phyloP scores from a whole-genome alignment of 2,329 filamentous ascomycete species.

The Fusarium kyushuense region DNA sequence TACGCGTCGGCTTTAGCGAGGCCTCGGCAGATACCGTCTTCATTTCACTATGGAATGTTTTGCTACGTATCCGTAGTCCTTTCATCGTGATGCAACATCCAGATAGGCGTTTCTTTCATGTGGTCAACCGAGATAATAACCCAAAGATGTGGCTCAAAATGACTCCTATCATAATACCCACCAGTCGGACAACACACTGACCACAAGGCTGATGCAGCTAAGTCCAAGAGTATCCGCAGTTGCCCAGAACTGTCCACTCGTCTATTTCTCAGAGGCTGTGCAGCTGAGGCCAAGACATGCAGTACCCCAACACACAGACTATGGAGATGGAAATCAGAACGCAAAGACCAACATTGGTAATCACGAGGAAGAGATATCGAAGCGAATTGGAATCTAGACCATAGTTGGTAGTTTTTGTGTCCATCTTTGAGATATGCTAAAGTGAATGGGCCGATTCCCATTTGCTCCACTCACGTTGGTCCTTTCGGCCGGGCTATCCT shows the following conservation, averaged over 20 bases:
- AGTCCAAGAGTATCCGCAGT: neutral
- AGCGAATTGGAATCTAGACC: slow-evolving; percentile 16
- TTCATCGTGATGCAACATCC: neutral
- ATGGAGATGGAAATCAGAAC: neutral
- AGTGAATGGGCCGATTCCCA: slow-evolving; percentile 32
- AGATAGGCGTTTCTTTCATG: neutral
- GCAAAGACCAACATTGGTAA: slow-evolving; percentile 9
- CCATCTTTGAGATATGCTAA: slow-evolving; percentile 15
- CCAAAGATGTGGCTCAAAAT: neutral
- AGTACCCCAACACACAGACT: neutral
- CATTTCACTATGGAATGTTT: slow-evolving; percentile 1
- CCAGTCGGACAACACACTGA: neutral
- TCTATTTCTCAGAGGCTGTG: neutral
- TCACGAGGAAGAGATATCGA: slow-evolving; percentile 1
- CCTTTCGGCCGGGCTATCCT: neutral
- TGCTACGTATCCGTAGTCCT: neutral
- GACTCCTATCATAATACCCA: neutral
- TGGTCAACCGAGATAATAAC: neutral
- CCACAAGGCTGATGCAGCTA: slow-evolving; percentile 23
- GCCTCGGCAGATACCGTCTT: neutral
- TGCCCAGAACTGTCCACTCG: neutral
- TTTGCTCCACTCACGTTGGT: slow-evolving; percentile 12
- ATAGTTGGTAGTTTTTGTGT: slow-evolving; percentile 12
- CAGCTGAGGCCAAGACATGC: neutral
- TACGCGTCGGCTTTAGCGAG: neutral